Evolutionary conservation across 2,329 filamentous ascomycete species (phyloP), one percentile per base, ranked within the genome.

Genomic region (Diaporthe batatas): DNA sequence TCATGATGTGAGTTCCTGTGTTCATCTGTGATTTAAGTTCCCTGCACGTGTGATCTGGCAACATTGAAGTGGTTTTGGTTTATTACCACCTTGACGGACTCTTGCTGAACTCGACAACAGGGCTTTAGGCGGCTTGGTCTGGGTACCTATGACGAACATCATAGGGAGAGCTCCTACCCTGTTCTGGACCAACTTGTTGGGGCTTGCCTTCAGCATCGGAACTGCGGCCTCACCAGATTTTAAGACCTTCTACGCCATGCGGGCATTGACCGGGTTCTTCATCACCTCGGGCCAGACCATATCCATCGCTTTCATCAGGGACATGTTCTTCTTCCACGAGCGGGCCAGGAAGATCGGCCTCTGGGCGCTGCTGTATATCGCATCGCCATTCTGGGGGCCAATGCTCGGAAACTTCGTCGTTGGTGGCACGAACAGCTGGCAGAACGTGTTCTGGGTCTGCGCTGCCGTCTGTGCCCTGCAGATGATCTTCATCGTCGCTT

Each of bases 311-410:
- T 64, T 71, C n/a, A 81, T 85, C 73, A 83, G 86, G 70, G 85
- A 87, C 75, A 80, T 86, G 74, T 87, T 85, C 79, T 87, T 85
- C 79, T 84, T 85, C 77, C 84, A 86, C 72, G 81, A 86, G 74
- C 81, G 83, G 62, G 82, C 80, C 2, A 75, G 80, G 36, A 81
- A 81, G 72, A 79, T 81, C 59, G 78, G 77, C 64, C 68, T 81
- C 25, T 81, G 79, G 79, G 79, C 78, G 42, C 44, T 73, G 2
- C 71, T 73, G 1, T 76, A 76, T 49, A 73, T 76, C 8, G 72
- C 74, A 11, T 75, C 75, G 0, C 83, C 76, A 75, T 83, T 79
- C 68, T 73, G 78, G 25, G 79, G 78, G 0, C 80, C 80, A 1
- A 72, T 78, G 3, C 62, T 80, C 53, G 77, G 75, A 18, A 79